Evolutionary conservation across 768 basidiomycete genomes (phyloP), one percentile per base, ranked within the genome.

Genomic region (Peribolospora kevripleyi): DNA sequence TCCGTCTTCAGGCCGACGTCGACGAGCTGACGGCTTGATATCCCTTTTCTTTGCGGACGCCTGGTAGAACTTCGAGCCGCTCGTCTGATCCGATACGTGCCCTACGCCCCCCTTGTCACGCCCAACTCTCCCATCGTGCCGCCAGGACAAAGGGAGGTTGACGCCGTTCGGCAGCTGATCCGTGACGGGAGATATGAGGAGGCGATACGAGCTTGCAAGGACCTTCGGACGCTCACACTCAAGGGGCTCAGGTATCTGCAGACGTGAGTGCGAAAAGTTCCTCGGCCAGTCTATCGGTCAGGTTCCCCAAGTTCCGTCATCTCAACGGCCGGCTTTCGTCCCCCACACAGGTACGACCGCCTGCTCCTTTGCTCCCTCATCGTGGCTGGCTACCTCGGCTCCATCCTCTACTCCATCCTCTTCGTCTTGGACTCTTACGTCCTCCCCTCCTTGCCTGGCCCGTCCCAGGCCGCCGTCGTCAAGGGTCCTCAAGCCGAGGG

Each of bases 241-340:
- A 67, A 70, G 43, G 84, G 83, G 0, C 67, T 84, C 41, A 76
- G 78, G 40, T 86, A 86, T 62, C 73, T 86, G 4, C 81, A 86
- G 65, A 85, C 82, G 64, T 76, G 55, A 51, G 67, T 60, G 10
- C 13, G 51, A 41, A 6, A 6, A 3, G 43, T 38, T 42, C 4
- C 37, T 1, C 42, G 7, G 50, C n/a, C 61, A 65, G 50, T 60
- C 54, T 40, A 46, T n/a, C 8, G 48, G 14, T 9, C 10, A 2
- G 8, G 5, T 2, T 9, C 10, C 9, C 14, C 14, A 46, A 46
- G 14, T 9, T 9, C 2, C 10, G 9, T 46, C 9, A 46, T 46
- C 46, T 9, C 10, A 46, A 46, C 9, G 10, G 46, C 10, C 46
- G 46, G 25, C 25, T 25, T 25, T 25, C 25, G 25, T 25, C 25